Percentiles rank a stretch among this genome's conserved stretches.
Evolutionary conservation across 2,329 filamentous ascomycete species (phyloP).

Genomic region (Lasiodiplodia hormozganensis): DNA sequence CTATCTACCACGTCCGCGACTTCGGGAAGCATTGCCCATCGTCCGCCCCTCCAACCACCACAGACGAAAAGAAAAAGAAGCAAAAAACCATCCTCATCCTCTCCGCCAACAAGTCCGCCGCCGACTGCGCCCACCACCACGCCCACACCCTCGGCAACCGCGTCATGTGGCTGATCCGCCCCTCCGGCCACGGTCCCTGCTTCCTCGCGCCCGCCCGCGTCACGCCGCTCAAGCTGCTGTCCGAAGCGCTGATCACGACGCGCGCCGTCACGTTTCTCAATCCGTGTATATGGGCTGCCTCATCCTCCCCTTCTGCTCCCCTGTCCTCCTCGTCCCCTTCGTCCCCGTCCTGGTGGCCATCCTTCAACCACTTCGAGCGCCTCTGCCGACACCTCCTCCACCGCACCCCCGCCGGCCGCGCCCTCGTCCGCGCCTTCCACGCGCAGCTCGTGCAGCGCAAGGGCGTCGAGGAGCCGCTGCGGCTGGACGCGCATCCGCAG

Average conservation of each 20-base stretch:
- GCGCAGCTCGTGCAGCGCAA: constrained; percentile 53
- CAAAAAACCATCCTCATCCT: constrained; percentile 55
- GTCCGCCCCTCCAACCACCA: not conserved
- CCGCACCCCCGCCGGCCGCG: constrained; percentile 62
- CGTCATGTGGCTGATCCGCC: constrained; percentile 61
- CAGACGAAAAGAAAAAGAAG: no score
- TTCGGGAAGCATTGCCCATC: constrained; percentile 47
- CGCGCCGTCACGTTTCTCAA: constrained; percentile 76
- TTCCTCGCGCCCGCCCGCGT: constrained; percentile 69
- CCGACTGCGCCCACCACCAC: constrained; percentile 66
- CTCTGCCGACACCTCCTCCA: constrained; percentile 57
- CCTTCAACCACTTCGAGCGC: no score
- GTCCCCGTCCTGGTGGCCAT: no score
- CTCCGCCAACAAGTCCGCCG: constrained; percentile 68
- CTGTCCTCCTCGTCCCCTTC: no score
- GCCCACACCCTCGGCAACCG: constrained; percentile 46
- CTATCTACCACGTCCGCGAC: constrained; percentile 64
- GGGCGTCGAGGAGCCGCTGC: constrained; percentile 59
- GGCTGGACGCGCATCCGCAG: constrained; percentile 51
- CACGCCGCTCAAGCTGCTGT: constrained; percentile 69
- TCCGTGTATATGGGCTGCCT: constrained; percentile 74
- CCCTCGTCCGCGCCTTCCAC: constrained; percentile 64
- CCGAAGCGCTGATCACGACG: constrained; percentile 71
- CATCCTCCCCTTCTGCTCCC: constrained; percentile 29
- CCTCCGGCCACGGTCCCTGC: constrained; percentile 63